Base-by-base conservation (phyloP, 2,329 filamentous ascomycete genomes). In the Metarhizium sp. region DNA sequence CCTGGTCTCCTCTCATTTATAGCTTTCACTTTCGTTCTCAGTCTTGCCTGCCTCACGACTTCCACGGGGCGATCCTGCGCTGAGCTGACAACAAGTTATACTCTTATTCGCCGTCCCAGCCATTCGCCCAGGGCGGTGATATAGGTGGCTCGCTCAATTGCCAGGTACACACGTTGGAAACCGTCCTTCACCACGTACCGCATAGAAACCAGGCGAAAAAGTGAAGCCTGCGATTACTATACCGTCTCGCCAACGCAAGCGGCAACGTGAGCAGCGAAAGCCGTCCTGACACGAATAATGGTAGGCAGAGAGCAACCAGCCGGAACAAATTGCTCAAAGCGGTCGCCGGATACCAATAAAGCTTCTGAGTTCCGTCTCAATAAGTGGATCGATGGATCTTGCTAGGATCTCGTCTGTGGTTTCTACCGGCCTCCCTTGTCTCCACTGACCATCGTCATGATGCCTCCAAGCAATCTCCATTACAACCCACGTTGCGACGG, bases 371-470 rank as follows among this genome's bases (percentile, higher is more conserved):
- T 38, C 30, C 51, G 11, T 53, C 47, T 50, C 48, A 55, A 43
- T 51, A n/a, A 45, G 57, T 59, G 58, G 57, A 58, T 48, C 46
- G 20, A 30, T 57, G 57, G 53, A 59, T 58, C 55, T 57, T 55
- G 53, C 55, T 46, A 40, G 45, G 51, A 53, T 56, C 51, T 52
- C 36, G 52, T 52, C 30, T 54, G 36, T 51, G 32, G 20, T 49
- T 20, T 34, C 48, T 40, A 11, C 40, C 48, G 45, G 32, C 49
- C 40, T n/a, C 6, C 20, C 48, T 42, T 16, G 38, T 52, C 51
- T 52, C 57, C 59, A 60, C 59, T 53, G 47, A 32, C 49, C 50
- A 48, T 56, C 57, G 57, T 55, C 55, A 60, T 57, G 18, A 45
- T 52, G 25, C 36, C 49, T 43, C 49, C 29, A n/a, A n/a, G 34